phyloP scores from a whole-genome alignment of 345 rosid genomes.

The Aquilaria yunnanensis region DNA sequence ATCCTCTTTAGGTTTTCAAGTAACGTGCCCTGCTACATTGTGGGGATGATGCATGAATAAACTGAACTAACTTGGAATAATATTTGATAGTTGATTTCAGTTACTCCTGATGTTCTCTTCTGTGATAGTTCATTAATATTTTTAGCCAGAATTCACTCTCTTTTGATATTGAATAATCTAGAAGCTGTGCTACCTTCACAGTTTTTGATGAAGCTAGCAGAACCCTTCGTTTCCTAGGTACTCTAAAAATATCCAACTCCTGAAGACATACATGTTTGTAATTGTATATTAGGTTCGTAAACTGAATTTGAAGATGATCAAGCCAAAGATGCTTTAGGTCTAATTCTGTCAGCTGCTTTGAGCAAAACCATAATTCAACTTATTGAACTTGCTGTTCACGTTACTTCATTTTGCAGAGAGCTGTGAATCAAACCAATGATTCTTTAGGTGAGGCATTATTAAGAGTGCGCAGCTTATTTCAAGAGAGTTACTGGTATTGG shows the following conservation, averaged over 20 bases:
- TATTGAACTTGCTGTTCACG: constrained; percentile 13
- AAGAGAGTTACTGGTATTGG: constrained; percentile 96
- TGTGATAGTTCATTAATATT: too few species aligned
- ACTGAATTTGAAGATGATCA: not conserved
- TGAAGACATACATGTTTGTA: too few species aligned
- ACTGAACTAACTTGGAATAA: too few species aligned
- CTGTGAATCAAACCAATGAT: constrained; percentile 33
- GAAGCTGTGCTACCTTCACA: too few species aligned
- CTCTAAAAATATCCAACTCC: too few species aligned
- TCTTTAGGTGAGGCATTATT: constrained; percentile 66
- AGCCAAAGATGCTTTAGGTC: not conserved
- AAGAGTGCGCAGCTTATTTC: constrained; percentile 65
- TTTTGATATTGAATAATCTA: too few species aligned
- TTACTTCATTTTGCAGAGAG: constrained; percentile 38
- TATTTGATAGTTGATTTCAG: too few species aligned
- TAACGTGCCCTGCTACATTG: not conserved
- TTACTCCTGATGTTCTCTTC: too few species aligned
- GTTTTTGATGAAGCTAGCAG: too few species aligned
- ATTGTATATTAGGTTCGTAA: not conserved
- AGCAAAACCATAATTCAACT: not conserved
- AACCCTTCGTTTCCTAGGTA: too few species aligned
- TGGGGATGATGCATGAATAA: not conserved
- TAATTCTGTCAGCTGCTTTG: not conserved
- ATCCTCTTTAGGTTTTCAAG: not conserved
- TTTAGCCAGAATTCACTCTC: too few species aligned